phyloP scores from a whole-genome alignment of 2,329 filamentous ascomycete species.

The Phaeophleospora eucalypticola region DNA sequence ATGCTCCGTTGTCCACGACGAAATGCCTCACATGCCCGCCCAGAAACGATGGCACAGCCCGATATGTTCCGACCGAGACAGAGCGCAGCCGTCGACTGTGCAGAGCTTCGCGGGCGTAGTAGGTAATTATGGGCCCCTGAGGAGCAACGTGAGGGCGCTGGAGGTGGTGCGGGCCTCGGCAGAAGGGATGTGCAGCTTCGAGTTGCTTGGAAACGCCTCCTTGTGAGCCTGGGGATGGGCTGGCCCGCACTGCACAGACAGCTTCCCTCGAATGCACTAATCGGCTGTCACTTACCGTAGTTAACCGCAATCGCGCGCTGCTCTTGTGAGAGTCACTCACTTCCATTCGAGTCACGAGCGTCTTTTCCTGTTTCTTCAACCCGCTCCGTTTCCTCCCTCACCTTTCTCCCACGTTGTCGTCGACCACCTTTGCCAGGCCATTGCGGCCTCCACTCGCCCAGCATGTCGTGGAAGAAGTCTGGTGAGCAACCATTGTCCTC shows the following conservation, averaged over 20 bases:
- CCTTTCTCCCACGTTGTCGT: conserved; percentile 14
- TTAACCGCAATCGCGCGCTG: neutral
- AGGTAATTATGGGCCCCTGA: too few relatives aligned
- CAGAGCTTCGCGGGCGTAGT: too few relatives aligned
- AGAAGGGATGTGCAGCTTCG: too few relatives aligned
- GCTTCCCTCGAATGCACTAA: too few relatives aligned
- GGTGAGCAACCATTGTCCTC: conserved; percentile 16
- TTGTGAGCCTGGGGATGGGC: too few relatives aligned
- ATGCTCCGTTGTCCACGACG: neutral
- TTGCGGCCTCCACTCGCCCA: conserved; percentile 18
- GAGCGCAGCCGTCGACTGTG: too few relatives aligned
- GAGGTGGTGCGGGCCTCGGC: too few relatives aligned
- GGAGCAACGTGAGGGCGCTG: too few relatives aligned
- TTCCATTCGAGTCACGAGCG: conserved; percentile 1
- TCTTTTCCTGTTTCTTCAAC: neutral
- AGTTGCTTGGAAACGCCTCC: too few relatives aligned
- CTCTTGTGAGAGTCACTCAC: conserved; percentile 14
- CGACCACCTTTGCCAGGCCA: conserved; percentile 10
- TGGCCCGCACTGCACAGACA: too few relatives aligned
- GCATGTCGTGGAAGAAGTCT: conserved; percentile 32
- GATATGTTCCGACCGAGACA: neutral
- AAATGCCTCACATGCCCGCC: neutral
- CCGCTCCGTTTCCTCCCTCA: neutral
- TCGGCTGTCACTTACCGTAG: too few relatives aligned
- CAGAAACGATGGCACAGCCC: neutral